Evolutionary conservation across 352 stramenopile genomes (phyloP), one percentile per base, ranked within the genome.

Genomic region (Globisporangium cederbergense): DNA sequence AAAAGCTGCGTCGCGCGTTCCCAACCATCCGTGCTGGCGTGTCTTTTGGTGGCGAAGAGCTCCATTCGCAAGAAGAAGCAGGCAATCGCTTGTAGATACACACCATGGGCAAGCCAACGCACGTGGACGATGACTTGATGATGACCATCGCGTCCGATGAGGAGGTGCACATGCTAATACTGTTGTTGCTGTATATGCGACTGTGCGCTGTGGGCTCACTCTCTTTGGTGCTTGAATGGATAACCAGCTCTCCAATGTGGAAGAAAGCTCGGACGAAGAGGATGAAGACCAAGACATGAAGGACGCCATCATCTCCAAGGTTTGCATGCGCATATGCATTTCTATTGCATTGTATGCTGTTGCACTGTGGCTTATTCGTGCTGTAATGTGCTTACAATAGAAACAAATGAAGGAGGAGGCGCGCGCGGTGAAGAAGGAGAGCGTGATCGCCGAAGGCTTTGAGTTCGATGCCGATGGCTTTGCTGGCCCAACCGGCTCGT

Each of bases 121-220:
- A 68, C 38, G 69, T 67, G 59, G 62, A 75, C 25, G 83, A 93
- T 54, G 85, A 92, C 60, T 73, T 96, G 67, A 76, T 96, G 70
- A 93, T 95, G 86, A 96, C 88, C 60, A 93, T 96, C 65, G 86
- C 86, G 69, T 96, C 86, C 4, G 86, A 95, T 58, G 88, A 93
- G 3, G 88, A 96, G 73, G 77, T 86, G 58, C 47, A 46, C n/a
- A 43, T 7, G 16, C 2, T 25, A 13, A 13, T 51, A 7, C 18
- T 30, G 30, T n/a, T 58, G 7, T 8, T 40, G 9, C 1, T 36
- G 22, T 43, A 10, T 9, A 7, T 9, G 38, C 32, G 3, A 2
- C 11, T 30, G 47, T 42, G 32, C 13, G 18, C n/a, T 30, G 2
- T 58, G 32, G n/a, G 18, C 30, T 62, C 45, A 53, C 2, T 4